Conservation (phyloP, 176 grass and related monocot genomes). For the Musa acuminata region DNA sequence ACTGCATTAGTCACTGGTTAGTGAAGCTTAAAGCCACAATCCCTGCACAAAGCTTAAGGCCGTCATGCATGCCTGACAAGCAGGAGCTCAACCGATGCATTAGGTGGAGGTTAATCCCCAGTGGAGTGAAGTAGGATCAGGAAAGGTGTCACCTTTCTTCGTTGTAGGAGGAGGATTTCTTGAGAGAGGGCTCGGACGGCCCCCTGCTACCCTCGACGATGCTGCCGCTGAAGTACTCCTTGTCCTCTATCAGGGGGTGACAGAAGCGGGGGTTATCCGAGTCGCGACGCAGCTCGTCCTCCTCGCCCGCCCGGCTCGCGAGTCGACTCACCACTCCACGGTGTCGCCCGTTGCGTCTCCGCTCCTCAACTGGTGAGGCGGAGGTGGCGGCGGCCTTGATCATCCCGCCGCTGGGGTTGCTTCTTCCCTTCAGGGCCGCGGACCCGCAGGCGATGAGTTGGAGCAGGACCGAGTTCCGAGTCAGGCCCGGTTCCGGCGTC, state of each 20-base stretch:
- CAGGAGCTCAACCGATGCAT: not conserved
- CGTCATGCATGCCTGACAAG: not conserved
- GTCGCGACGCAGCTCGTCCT: slow-evolving; percentile 16
- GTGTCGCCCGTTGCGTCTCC: slow-evolving; percentile 50
- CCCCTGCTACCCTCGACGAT: slow-evolving; percentile 54
- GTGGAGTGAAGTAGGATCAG: not conserved
- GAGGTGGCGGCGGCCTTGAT: slow-evolving; percentile 6
- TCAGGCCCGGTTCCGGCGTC: slow-evolving; percentile 30
- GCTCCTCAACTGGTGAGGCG: slow-evolving; percentile 15
- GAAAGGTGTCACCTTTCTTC: slow-evolving; percentile 57
- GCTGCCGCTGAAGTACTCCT: slow-evolving; percentile 97
- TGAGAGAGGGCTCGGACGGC: slow-evolving; percentile 39
- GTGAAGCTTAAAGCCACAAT: too few relatives aligned
- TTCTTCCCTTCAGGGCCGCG: slow-evolving; percentile 13
- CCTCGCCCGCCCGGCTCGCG: slow-evolving; percentile 25
- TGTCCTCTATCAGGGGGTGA: slow-evolving; percentile 40
- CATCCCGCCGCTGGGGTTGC: not conserved
- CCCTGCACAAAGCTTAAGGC: not conserved
- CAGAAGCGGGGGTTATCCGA: slow-evolving; percentile 41
- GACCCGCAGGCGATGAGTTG: slow-evolving; percentile 93
- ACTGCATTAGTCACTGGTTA: too few relatives aligned
- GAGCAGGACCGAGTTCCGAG: slow-evolving; percentile 53
- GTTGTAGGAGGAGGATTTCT: slow-evolving; percentile 87
- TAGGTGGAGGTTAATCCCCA: not conserved
- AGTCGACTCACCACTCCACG: slow-evolving; percentile 52